Evolutionary conservation across 2,329 filamentous ascomycete species (phyloP), one percentile per base, ranked within the genome.

Genomic region (Bisporella sp.): DNA sequence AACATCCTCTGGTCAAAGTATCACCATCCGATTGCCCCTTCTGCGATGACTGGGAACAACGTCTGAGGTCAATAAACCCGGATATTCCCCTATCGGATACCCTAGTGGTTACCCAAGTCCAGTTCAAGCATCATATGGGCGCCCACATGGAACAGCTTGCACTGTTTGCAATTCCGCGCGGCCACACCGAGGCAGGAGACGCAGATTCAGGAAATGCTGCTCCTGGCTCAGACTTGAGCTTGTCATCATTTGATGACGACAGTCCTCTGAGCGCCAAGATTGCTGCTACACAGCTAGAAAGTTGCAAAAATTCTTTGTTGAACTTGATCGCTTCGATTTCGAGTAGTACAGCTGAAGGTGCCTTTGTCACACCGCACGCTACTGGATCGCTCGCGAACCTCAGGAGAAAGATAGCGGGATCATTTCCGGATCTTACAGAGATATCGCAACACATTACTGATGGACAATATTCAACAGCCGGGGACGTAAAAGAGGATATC

Each of bases 101-200:
- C 5, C 31, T 52, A 6, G 30, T 50, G 5, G 47, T 53, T 12
- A 50, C 44, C 6, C 46, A 49, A 9, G 41, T 32, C 11, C 54
- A 58, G 32, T 61, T 61, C 45, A 51, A 51, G 45, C 49, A 52
- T 11, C 58, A 61, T 46, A 31, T 61, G 11, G 58, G 56, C 9
- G 31, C 40, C 12, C 59, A 61, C 39, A 56, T 61, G 54, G 58
- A 59, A 30, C 55, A 61, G 43, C 40, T 61, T 12, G 55, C 59
- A n/a, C 44, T 61, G 7, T 59, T 59, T 39, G 56, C 58, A 68
- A 57, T 82, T 81, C 5, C 77, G 5, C 35, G 35, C n/a, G 35
- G 35, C 35, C n/a, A 39, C n/a, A 39, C 35, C n/a, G 35, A 39
- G 35, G 35, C n/a, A 39, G 35, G 35, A 39, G 35, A 39, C 35